phyloP scores from a whole-genome alignment of 805 yeast genomes.

The Kodamaea neixiangensis region DNA sequence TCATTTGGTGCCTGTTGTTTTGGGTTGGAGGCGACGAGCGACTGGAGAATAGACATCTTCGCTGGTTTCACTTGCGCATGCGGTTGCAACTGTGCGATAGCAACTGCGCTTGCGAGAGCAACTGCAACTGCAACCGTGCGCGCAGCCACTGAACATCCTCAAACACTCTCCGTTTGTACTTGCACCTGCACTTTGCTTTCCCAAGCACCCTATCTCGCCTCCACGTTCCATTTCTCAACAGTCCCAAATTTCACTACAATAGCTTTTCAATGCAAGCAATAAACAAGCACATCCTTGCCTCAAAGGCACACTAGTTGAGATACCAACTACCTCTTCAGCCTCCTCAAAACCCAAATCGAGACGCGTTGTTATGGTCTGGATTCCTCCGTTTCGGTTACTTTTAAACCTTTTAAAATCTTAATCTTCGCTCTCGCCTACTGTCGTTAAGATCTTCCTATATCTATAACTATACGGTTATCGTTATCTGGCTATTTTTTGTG shows the following conservation, averaged over 20 bases:
- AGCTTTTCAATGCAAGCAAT: background rate
- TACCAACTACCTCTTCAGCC: background rate
- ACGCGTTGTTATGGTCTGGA: constrained; percentile 5
- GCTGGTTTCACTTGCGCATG: no score
- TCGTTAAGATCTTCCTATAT: background rate
- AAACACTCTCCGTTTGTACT: no score
- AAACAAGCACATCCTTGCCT: background rate
- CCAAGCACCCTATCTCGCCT: no score
- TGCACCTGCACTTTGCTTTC: no score
- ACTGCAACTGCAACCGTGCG: no score
- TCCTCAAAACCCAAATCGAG: background rate
- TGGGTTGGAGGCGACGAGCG: background rate
- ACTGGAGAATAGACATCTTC: no score
- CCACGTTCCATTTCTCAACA: no score
- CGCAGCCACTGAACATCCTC: no score
- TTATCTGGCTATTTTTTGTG: constrained; percentile 51
- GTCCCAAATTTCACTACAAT: no score
- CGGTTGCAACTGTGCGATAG: no score
- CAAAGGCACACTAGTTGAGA: background rate
- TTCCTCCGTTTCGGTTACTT: background rate
- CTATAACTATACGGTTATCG: background rate
- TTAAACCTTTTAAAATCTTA: background rate
- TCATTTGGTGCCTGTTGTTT: background rate
- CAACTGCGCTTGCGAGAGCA: no score
- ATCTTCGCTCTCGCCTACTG: background rate